Base-by-base conservation (phyloP, 345 rosid genomes). In the Salix brachista region DNA sequence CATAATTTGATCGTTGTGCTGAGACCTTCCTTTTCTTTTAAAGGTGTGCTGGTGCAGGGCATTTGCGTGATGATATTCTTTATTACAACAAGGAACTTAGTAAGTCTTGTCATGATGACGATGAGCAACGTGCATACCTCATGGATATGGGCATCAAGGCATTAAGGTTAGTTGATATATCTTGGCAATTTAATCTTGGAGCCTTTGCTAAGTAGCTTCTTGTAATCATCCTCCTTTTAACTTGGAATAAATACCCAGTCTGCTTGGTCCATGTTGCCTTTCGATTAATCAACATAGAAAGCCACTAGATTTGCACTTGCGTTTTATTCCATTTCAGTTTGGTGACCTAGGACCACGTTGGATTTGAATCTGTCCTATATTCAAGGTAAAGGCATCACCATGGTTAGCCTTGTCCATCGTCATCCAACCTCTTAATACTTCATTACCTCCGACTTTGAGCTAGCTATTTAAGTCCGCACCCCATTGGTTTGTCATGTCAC, bases 41-140 rank as follows among this genome's bases (percentile, higher is more conserved):
- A 69, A 96, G 99, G 82, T 91, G 98, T 85, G 91, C 93, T 17
- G 99, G 93, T 73, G 98, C 98, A 28, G 99, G 99, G 74, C 93
- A 96, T 86, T 77, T 93, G 75, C 89, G 88, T 67, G 92, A 90
- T 75, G 97, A 93, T 78, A 93, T 96, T 71, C 88, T 88, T 72
- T 69, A 88, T 81, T 91, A 91, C 78, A 86, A 78, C 42, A 88
- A 90, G 83, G 92, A 90, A 81, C 91, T 91, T 52, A 75, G 84
- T 69, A 90, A 87, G 80, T 80, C 80, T 56, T 79, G 81, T 19
- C 80, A 78, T 75, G 78, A 72, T 66, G 91, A 91, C 8, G 91
- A 92, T 74, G 99, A 93, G 73, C 87, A 78, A 61, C 92, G 79
- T 60, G 89, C 93, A 2, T 79, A 81, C 87, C 73, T 91, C 81